Evolutionary conservation across 805 yeast genomes (phyloP).

Genomic region (Priceomyces castillae): DNA sequence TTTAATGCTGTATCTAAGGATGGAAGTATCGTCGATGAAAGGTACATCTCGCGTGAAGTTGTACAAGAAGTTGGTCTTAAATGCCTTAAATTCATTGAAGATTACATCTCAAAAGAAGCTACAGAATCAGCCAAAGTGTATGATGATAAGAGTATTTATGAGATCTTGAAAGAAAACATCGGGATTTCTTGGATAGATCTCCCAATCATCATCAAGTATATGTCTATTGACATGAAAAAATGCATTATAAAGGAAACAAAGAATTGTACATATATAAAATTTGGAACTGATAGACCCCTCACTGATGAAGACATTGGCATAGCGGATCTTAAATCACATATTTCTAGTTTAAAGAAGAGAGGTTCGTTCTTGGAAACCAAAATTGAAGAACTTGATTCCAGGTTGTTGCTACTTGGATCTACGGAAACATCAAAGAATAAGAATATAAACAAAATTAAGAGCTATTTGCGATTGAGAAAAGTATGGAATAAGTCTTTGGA

Average conservation of each 20-base stretch:
- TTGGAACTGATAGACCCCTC: slow-evolving; percentile 12
- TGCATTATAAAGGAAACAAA: slow-evolving; percentile 11
- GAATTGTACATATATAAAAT: slow-evolving; percentile 20
- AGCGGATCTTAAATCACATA: slow-evolving; percentile 22
- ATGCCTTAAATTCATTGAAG: slow-evolving; percentile 3
- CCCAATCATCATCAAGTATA: slow-evolving; percentile 23
- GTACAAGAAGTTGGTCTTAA: slow-evolving; percentile 12
- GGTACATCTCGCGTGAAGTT: slow-evolving; percentile 22
- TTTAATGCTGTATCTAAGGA: background rate
- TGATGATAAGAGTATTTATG: slow-evolving; percentile 11
- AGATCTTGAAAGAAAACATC: slow-evolving; percentile 8
- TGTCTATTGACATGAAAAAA: slow-evolving; percentile 23
- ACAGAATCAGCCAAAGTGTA: slow-evolving; percentile 15
- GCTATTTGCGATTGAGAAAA: slow-evolving; percentile 15
- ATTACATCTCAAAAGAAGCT: slow-evolving; percentile 11
- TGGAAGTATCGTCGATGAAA: slow-evolving; percentile 14
- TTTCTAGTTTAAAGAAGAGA: slow-evolving; percentile 18
- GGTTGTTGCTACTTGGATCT: slow-evolving; percentile 8
- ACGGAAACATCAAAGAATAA: slow-evolving; percentile 7
- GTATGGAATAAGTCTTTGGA: slow-evolving; percentile 16
- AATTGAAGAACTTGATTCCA: slow-evolving; percentile 15
- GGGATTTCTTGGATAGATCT: slow-evolving; percentile 23
- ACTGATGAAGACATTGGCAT: slow-evolving; percentile 32
- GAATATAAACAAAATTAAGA: slow-evolving; percentile 16
- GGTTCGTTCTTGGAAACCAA: slow-evolving; percentile 17